A percentile compares a stretch with the other conserved stretches of the same genome.
These are phyloP conservation scores for Eucalyptus marginata DNA, from an alignment of 345 rosid genomes.

Conservation along the genomic window DNA sequence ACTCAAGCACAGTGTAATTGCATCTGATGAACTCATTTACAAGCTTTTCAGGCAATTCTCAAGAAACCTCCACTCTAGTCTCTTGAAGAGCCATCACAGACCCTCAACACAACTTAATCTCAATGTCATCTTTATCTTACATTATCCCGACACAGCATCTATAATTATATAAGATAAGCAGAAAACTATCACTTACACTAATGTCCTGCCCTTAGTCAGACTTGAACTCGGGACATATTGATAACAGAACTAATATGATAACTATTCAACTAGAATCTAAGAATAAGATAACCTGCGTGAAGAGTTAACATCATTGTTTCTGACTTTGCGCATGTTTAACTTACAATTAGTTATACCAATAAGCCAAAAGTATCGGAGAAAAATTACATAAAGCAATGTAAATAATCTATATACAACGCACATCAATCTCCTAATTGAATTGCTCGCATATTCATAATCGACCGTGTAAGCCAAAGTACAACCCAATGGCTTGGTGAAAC, in stretches of 20 bases:
- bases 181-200: background rate
- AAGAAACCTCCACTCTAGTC: background rate
- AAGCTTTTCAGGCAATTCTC: background rate
- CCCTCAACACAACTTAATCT: background rate
- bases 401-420: background rate
- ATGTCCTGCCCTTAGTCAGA: background rate
- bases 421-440: background rate
- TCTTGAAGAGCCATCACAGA: background rate
- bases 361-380: background rate
- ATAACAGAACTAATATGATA: background rate
- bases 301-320: background rate
- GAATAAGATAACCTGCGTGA: background rate
- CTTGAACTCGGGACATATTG: background rate
- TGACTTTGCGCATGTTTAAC: background rate
- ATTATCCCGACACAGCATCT: background rate
- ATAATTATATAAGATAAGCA: background rate
- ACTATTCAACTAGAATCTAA: background rate
- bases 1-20: background rate
- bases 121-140: background rate
- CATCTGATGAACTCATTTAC: background rate
- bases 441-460: background rate
- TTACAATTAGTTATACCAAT: background rate
- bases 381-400: background rate
- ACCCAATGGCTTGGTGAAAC: background rate
- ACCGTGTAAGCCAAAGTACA: background rate